phyloP scores from a whole-genome alignment of 345 rosid species.

The Ceriops decandra region DNA sequence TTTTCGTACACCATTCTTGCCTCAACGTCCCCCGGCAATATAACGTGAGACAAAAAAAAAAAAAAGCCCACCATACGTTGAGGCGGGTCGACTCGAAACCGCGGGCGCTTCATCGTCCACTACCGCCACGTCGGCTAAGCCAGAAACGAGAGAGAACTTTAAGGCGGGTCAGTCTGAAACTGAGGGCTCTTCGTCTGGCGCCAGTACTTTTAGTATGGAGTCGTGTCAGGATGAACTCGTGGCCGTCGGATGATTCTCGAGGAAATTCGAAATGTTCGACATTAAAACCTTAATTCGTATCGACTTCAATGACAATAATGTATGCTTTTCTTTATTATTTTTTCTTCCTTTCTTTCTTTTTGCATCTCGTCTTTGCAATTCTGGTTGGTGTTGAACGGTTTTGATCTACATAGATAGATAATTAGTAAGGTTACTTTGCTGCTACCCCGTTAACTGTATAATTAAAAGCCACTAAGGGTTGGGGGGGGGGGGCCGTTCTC shows the following conservation, averaged over 20 bases:
- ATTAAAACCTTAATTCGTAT: too few species aligned
- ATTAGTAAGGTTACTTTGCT: too few species aligned
- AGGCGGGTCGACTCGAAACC: not conserved
- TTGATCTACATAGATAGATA: too few species aligned
- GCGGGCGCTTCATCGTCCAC: not conserved
- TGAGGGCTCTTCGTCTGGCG: conserved; percentile 5
- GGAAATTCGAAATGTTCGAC: too few species aligned
- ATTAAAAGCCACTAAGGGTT: too few species aligned
- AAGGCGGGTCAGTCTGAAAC: conserved; percentile 23
- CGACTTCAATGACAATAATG: too few species aligned
- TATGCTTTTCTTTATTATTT: too few species aligned
- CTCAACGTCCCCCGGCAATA: conserved; percentile 46
- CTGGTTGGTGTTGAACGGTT: too few species aligned
- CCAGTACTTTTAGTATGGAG: not conserved
- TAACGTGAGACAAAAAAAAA: not conserved
- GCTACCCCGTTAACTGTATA: too few species aligned
- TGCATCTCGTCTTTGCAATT: too few species aligned
- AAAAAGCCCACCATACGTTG: conserved; percentile 10
- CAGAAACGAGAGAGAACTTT: not conserved
- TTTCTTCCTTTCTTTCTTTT: too few species aligned
- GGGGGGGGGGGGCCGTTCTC: accelerated
- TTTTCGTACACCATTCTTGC: conserved; percentile 44
- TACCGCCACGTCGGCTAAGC: conserved; percentile 13
- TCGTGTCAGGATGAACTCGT: conserved; percentile 8
- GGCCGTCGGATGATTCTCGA: too few species aligned